Evolutionary conservation across 73 alveolate genomes (phyloP), one percentile per base, ranked within the genome.

Genomic region (Loxodes magnus): DNA sequence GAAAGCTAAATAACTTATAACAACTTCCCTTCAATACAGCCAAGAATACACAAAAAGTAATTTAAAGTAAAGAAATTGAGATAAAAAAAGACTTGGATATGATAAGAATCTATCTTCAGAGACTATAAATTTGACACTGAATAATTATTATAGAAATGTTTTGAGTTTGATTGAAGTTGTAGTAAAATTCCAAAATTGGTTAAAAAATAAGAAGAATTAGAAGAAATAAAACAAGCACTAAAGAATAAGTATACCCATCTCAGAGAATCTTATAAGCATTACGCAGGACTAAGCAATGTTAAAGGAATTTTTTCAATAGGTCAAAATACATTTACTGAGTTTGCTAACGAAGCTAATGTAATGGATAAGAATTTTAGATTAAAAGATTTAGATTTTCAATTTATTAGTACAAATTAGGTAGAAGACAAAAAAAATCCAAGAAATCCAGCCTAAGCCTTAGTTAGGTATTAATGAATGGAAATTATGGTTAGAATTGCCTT

Each of bases 141-240:
- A 9, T 77, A 59, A 7, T 14, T 74, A 15, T 19, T 77, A 10
- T 52, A 26, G 15, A 35, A 74, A 25, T 78, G 96, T 33, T 84
- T 84, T 74, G 96, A 84, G 39, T 84, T 58, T 43, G 96, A 84
- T 53, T 84, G 92, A 89, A 43, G 20, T 12, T 23, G 66, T 51
- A 53, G 77, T 28, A 67, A 71, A 27, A 68, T 82, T 4, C 48
- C 74, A 14, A 82, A 48, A 29, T 37, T 67, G 9, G 44, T 67
- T 2, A 82, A 82, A 43, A 75, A 64, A 25, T 78, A 59, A 49
- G 54, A 60, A n/a, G 84, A 76, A 27, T 43, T 14, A 16, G 57
- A 68, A 3, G 41, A 54, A 19, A 22, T 63, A 31, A 82, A 64
- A 34, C 53, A 43, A 20, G 69, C 24, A 30, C 53, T 82, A 10